Conservation (phyloP, 345 rosid genomes). For the Moricandia moricandioides region DNA sequence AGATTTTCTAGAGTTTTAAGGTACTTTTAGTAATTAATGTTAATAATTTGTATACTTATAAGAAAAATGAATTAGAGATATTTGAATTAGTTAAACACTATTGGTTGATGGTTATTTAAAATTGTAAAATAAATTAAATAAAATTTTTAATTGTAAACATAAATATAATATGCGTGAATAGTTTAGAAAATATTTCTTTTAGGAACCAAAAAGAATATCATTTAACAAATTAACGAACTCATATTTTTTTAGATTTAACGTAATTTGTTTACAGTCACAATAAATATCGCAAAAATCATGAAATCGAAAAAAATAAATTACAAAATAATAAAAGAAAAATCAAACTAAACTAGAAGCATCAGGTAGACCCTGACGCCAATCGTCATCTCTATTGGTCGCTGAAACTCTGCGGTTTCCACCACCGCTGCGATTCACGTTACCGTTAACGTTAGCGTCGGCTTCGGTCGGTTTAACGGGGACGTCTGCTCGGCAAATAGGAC, state of each 20-base stretch:
- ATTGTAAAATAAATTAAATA: no score
- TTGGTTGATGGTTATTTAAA: no score
- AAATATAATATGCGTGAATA: no score
- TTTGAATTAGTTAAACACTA: no score
- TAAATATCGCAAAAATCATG: neutral
- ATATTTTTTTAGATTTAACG: conserved; percentile 1
- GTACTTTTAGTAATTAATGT: no score
- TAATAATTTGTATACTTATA: no score
- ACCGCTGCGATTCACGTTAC: conserved; percentile 14
- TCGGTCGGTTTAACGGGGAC: conserved; percentile 46
- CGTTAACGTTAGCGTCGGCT: conserved; percentile 10
- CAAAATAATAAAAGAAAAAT: neutral
- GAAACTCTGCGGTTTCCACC: conserved; percentile 21
- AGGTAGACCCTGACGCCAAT: conserved; percentile 71
- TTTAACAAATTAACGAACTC: neutral
- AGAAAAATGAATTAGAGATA: no score
- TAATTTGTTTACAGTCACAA: conserved; percentile 13
- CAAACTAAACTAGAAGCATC: conserved; percentile 69
- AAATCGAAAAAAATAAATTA: conserved; percentile 3
- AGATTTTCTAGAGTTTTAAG: no score
- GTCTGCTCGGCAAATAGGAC: conserved; percentile 72
- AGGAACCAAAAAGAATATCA: conserved; percentile 10
- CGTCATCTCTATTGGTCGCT: conserved; percentile 37
- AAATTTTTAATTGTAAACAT: no score
- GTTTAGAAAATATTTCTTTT: no score